Conservation (phyloP, 192 early-diverging fungal species). For the Coemansia sp. region DNA sequence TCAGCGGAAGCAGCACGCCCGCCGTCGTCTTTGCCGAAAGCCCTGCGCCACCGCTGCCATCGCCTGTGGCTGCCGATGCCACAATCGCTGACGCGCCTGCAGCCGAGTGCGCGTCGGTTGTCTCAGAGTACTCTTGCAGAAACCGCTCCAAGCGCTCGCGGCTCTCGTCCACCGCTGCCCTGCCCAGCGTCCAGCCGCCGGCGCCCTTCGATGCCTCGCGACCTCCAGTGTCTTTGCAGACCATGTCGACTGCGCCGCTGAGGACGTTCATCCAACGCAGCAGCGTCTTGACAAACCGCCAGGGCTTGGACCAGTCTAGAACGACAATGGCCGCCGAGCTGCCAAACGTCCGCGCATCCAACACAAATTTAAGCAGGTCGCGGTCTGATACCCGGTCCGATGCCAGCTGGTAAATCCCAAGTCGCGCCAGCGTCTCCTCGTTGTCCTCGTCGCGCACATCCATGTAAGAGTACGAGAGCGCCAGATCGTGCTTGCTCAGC, state of each 20-base stretch:
- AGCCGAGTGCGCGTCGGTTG: constrained; percentile 23
- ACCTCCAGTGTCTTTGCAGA: constrained; percentile 38
- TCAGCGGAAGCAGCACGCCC: constrained; percentile 70
- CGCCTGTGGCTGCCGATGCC: constrained; percentile 24
- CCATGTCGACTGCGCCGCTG: constrained; percentile 57
- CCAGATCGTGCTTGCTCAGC: constrained; percentile 70
- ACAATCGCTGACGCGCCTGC: constrained; percentile 7
- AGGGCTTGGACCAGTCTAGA: constrained; percentile 91
- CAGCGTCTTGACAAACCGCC: constrained; percentile 81
- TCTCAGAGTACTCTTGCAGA: constrained; percentile 73
- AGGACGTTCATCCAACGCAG: constrained; percentile 81
- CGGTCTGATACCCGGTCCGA: constrained; percentile 68
- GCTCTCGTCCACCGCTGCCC: constrained; percentile 71
- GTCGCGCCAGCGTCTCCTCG: constrained; percentile 67
- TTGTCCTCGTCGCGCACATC: constrained; percentile 90
- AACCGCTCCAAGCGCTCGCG: constrained; percentile 70
- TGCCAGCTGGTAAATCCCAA: constrained; percentile 83
- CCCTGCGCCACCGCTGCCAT: constrained; percentile 7
- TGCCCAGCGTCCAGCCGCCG: constrained; percentile 66
- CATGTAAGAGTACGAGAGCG: constrained; percentile 81
- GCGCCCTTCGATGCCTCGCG: constrained; percentile 51
- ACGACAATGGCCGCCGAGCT: constrained; percentile 74
- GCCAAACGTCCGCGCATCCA: constrained; percentile 66
- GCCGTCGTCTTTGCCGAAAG: constrained; percentile 11
- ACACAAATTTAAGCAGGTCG: constrained; percentile 71